These are phyloP conservation scores for Scutellaria baicalensis DNA, from an alignment of 257 asterid species.

Conservation along the genomic window DNA sequence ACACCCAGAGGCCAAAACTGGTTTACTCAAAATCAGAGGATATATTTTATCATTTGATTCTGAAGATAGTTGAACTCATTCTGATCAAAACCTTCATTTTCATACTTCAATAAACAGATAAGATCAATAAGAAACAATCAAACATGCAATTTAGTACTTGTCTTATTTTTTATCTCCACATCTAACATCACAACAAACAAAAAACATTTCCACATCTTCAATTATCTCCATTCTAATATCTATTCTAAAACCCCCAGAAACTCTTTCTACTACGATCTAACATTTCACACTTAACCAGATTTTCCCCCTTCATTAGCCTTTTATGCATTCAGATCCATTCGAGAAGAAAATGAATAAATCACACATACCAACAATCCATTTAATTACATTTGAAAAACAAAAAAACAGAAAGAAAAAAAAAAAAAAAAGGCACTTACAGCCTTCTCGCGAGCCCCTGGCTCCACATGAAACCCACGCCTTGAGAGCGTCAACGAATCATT, in stretches of 20 bases:
- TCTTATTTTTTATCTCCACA: background rate
- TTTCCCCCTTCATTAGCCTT: background rate
- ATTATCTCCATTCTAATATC: background rate
- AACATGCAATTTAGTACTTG: background rate
- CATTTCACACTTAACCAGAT: background rate
- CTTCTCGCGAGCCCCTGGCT: constrained; percentile 88
- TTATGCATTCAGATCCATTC: constrained; percentile 6
- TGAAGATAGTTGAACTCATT: background rate
- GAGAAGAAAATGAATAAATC: background rate
- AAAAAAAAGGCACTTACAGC: constrained; percentile 46
- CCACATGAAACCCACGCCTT: constrained; percentile 66
- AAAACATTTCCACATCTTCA: background rate
- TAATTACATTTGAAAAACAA: background rate
- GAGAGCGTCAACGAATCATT: constrained; percentile 32
- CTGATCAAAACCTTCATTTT: background rate
- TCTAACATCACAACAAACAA: background rate
- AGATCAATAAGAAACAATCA: constrained; percentile 2
- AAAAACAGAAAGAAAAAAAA: background rate
- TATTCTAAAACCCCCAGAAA: background rate
- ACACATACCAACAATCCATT: background rate
- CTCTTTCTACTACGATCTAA: background rate
- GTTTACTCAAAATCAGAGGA: background rate
- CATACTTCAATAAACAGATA: background rate
- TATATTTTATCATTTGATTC: background rate
- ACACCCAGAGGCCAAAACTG: background rate